Conservation (phyloP, 306 rosid genomes). For the Cucurbita ficifolia region DNA sequence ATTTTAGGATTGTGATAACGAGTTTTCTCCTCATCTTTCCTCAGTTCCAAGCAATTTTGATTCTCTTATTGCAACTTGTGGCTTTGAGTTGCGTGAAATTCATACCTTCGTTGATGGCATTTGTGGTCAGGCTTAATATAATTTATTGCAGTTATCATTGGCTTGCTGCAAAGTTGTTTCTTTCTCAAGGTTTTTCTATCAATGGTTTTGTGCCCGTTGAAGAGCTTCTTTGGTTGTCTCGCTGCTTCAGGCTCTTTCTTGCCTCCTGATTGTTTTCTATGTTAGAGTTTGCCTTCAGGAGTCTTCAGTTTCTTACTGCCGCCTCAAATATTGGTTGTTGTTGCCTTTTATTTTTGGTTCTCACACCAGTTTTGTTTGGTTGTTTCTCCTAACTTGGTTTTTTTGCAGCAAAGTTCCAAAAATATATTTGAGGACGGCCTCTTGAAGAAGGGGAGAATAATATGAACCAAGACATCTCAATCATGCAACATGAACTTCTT, state of each 20-base stretch:
- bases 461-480: too few species aligned
- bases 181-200: too few species aligned
- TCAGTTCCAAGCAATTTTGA: background rate
- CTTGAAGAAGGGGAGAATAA: too few species aligned
- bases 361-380: too few species aligned
- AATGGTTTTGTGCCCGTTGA: background rate
- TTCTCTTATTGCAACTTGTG: background rate
- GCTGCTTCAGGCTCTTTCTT: background rate
- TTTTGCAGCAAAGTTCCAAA: too few species aligned
- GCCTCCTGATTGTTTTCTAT: background rate
- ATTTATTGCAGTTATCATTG: too few species aligned
- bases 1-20: too few species aligned
- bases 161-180: too few species aligned
- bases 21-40: too few species aligned
- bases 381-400: background rate
- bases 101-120: background rate
- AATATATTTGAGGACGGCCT: too few species aligned
- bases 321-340: background rate
- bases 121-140: too few species aligned
- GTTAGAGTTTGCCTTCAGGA: background rate
- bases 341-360: background rate
- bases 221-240: background rate
- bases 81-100: background rate
- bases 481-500: too few species aligned
- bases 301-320: background rate